Base-by-base conservation (phyloP, 352 stramenopile species). In the Thalassiosira mediterranea region DNA sequence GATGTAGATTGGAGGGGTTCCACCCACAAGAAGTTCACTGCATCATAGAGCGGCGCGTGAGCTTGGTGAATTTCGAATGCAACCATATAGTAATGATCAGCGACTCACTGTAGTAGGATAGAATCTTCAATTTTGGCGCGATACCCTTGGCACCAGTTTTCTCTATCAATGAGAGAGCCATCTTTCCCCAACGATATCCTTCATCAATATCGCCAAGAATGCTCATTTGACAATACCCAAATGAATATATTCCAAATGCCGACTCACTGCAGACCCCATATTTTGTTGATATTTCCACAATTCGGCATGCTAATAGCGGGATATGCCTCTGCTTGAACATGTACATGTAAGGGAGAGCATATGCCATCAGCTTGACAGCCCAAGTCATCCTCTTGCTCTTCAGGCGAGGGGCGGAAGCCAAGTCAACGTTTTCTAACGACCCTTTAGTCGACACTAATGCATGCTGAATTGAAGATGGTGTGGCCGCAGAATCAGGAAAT, bases 1-100 rank as follows among this genome's bases (percentile, higher is more conserved):
- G 15, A 42, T 46, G 58, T 32, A 23, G 57, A 21, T 46, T 76
- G 67, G n/a, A 76, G 37, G 11, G 57, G 67, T 49, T 76, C 67
- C 23, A 48, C 61, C 67, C 66, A 76, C n/a, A 57, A 62, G 17
- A 4, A 17, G 21, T 23, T 37, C 23, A 44, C 32, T 42, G 52
- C 32, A 10, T 42, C n/a, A 42, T 44, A 60, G 13, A 60, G 25
- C 46, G 7, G 23, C 38, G 53, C 19, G 52, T 23, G 32, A 60
- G 4, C 17, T 52, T 15, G 8, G 54, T n/a, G n/a, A n/a, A n/a
- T n/a, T n/a, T n/a, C n/a, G n/a, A n/a, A n/a, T n/a, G n/a, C n/a
- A n/a, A n/a, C n/a, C n/a, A n/a, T n/a, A n/a, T n/a, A n/a, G n/a
- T n/a, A n/a, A n/a, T n/a, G n/a, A n/a, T n/a, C n/a, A n/a, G n/a